Evolutionary conservation across 1,139 yeast genomes (phyloP), one percentile per base, ranked within the genome.

Genomic region (Lodderomyces metapsilosis): DNA sequence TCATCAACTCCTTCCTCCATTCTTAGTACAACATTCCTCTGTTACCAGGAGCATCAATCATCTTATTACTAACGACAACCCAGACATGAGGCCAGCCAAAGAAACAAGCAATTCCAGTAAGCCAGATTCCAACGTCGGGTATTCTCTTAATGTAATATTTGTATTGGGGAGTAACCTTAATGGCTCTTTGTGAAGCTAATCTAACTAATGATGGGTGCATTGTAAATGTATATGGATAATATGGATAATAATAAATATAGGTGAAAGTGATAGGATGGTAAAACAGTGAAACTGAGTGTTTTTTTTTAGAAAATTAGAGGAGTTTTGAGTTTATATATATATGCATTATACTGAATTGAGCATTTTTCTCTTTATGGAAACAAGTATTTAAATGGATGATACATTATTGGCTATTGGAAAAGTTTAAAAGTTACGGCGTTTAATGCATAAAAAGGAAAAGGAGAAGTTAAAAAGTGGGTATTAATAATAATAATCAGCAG

Each of bases 71-170:
- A 9, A 43, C 47, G 16, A 50, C 54, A 30, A 58, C 58, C 51
- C 49, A 54, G 15, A 56, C 49, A 44, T 64, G 71, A 13, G 75
- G 74, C 73, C 74, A 68, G 17, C 63, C 64, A 44, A 70, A 59
- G 51, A 68, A 63, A 24, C 52, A 34, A 2, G 51, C 56, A n/a
- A 70, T 43, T 11, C 66, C 64, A 27, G 53, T 37, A 12, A 59
- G 68, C 74, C 74, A 68, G 8, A 50, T 48, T n/a, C 49, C 59
- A 34, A 68, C 37, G 7, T 43, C 44, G 3, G 74, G 75, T 9
- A 64, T 39, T 55, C 74, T 64, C 53, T 63, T 55, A 15, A 59
- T 49, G 39, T 54, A 55, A 43, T 64, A 58, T 41, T 52, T 52
- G 33, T 44, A 42, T 50, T 53, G 57, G 7, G 67, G 50, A 32